Evolutionary conservation across 495 filamentous ascomycete genomes (phyloP).

Genomic region (Aspergillus kassunensis): DNA sequence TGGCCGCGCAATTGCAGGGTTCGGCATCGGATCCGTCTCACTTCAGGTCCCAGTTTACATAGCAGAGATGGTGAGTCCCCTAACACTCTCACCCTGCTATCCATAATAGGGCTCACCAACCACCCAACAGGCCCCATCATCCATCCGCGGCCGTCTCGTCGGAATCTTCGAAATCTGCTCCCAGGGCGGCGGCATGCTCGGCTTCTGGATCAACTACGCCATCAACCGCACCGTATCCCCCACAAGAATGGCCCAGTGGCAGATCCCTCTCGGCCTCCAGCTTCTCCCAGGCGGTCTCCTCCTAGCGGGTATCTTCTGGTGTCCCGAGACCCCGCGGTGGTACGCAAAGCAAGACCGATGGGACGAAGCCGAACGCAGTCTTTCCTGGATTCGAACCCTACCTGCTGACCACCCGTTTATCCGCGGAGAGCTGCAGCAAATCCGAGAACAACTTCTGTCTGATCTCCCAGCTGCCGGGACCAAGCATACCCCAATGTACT

Average conservation of each 20-base stretch:
- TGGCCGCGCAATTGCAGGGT: constrained; percentile 60
- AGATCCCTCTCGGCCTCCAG: constrained; percentile 43
- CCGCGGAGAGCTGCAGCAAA: constrained; percentile 24
- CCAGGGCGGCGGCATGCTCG: constrained; percentile 59
- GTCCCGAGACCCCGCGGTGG: constrained; percentile 46
- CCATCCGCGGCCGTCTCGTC: constrained; percentile 69
- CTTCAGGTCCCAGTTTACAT: constrained; percentile 70
- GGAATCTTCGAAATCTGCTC: constrained; percentile 63
- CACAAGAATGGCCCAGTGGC: constrained; percentile 32
- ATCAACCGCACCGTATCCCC: constrained; percentile 29
- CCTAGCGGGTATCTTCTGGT: constrained; percentile 33
- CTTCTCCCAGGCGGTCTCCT: constrained; percentile 39
- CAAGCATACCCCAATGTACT: constrained; percentile 25
- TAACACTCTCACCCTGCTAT: no score
- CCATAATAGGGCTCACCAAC: no score
- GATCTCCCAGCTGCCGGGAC: constrained; percentile 46
- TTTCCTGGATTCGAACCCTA: constrained; percentile 44
- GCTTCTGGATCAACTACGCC: constrained; percentile 61
- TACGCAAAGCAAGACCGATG: constrained; percentile 53
- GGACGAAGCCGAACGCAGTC: constrained; percentile 51
- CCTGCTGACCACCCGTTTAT: constrained; percentile 28
- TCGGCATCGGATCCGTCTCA: constrained; percentile 68
- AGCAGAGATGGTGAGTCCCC: constrained; percentile 45
- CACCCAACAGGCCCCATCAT: constrained; percentile 61
- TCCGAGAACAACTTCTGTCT: constrained; percentile 20